Evolutionary conservation across 169 alveolate genomes (phyloP), one percentile per base, ranked within the genome.

Genomic region (Plasmodium sp.): DNA sequence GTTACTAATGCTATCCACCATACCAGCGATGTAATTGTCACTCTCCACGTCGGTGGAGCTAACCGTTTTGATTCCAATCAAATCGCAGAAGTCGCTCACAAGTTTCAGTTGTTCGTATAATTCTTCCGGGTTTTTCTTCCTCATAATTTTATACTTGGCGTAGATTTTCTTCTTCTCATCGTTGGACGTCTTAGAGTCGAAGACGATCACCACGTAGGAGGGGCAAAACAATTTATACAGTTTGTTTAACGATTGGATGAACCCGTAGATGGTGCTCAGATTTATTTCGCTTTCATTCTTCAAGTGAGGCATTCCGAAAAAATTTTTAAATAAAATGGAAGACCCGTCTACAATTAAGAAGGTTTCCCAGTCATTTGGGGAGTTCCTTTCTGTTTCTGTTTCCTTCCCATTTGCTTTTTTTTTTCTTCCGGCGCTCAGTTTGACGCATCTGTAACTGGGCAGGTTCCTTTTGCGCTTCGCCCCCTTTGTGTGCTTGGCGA

Each of bases 141-240:
- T 84, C 81, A 93, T 79, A 0, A 93, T 79, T 83, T 96, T 96
- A 93, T 96, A 96, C 36, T 95, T 96, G 27, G 98, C 96, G 96
- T 97, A 96, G 12, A 96, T 93, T 39, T 95, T 95, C 27, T 96
- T 92, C 43, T 96, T 96, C n/a, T 92, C 75, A 77, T 94, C 93
- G 79, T 95, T 96, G 14, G 98, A 93, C 16, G 97, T 96, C 34
- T 96, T 96, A 10, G 98, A 96, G 43, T 96, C 98, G 48, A 96
- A 96, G 18, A 94, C 96, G 34, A 96, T 92, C 67, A 95, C 96
- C 22, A 95, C 41, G 81, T 96, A 96, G 54, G 96, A 84, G 1
- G 98, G 98, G 34, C 79, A 92, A 85, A 94, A 94, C 58, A 95
- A 84, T 71, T 90, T 92, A 72, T 95, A 94, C 3, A 96, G 74